These are phyloP conservation scores for Cryphonectria parasitica DNA, from an alignment of 2,329 filamentous ascomycete genomes.

Conservation along the genomic window DNA sequence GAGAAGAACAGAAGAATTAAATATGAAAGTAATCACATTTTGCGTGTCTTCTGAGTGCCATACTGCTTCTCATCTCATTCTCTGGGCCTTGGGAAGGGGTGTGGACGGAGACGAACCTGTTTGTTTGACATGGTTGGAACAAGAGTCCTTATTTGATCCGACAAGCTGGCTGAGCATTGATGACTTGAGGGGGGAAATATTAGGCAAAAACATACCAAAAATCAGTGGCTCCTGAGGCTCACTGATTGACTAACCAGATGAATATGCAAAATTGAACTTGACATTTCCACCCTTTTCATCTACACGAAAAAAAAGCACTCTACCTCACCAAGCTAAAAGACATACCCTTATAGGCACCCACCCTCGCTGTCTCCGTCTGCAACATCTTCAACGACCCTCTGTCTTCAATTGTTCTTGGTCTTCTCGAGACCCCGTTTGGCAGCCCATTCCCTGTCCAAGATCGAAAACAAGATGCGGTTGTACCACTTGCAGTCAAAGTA, in stretches of 20 bases:
- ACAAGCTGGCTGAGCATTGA: not conserved
- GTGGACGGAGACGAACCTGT: too few species aligned
- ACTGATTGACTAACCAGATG: too few species aligned
- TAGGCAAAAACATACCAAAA: not conserved
- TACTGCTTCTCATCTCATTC: too few species aligned
- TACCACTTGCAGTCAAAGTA: constrained; percentile 49
- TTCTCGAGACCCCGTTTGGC: constrained; percentile 9
- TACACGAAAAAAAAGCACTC: not conserved
- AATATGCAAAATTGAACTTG: not conserved
- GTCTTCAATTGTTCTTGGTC: not conserved
- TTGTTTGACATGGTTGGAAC: too few species aligned
- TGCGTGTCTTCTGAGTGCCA: too few species aligned
- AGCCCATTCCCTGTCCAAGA: constrained; percentile 46
- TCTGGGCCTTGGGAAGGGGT: too few species aligned
- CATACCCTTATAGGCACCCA: not conserved
- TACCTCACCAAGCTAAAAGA: not conserved
- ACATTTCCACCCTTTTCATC: constrained; percentile 1
- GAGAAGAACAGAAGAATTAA: too few species aligned
- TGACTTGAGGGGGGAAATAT: not conserved
- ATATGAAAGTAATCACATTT: too few species aligned
- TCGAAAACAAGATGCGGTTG: constrained; percentile 40
- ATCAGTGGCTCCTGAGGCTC: not conserved
- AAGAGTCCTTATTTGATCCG: not conserved
- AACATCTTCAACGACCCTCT: not conserved
- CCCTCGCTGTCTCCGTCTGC: not conserved